phyloP scores from a whole-genome alignment of 2,329 filamentous ascomycete genomes.

The Geosmithia putterillii region DNA sequence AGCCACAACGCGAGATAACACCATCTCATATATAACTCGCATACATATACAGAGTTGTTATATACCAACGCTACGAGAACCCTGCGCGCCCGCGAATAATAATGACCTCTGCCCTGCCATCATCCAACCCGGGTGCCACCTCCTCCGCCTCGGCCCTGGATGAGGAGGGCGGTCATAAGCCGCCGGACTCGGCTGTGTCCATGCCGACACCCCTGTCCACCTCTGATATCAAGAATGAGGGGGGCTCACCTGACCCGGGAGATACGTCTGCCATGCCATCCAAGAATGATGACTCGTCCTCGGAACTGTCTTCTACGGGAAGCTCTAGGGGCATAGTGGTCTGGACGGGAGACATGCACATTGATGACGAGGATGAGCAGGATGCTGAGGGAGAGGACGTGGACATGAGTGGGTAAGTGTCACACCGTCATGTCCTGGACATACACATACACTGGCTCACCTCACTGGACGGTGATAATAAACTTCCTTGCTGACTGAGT shows the following conservation, averaged over 20 bases:
- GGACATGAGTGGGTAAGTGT: slow-evolving; percentile 3
- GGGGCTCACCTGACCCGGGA: neutral
- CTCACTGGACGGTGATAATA: too few relatives aligned
- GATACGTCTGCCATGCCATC: too few relatives aligned
- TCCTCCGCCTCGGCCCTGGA: neutral
- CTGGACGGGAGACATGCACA: slow-evolving; percentile 27
- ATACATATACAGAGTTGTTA: neutral
- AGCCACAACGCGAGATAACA: neutral
- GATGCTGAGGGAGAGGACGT: slow-evolving; percentile 1
- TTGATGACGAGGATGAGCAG: slow-evolving; percentile 8
- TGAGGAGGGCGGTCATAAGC: neutral
- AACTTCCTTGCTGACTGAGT: neutral
- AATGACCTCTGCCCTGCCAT: neutral
- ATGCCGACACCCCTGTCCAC: neutral
- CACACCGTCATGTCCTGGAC: neutral
- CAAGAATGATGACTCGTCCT: slow-evolving; percentile 7
- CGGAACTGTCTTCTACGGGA: slow-evolving; percentile 18
- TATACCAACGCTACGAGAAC: neutral
- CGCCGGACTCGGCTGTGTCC: neutral
- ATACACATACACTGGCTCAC: neutral
- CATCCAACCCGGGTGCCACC: neutral
- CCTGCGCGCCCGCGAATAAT: too few relatives aligned
- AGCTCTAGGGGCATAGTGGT: slow-evolving; percentile 29
- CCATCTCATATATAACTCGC: neutral
- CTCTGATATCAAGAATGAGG: neutral